Conservation (phyloP, 345 rosid species). For the Gynandropsis gynandra region DNA sequence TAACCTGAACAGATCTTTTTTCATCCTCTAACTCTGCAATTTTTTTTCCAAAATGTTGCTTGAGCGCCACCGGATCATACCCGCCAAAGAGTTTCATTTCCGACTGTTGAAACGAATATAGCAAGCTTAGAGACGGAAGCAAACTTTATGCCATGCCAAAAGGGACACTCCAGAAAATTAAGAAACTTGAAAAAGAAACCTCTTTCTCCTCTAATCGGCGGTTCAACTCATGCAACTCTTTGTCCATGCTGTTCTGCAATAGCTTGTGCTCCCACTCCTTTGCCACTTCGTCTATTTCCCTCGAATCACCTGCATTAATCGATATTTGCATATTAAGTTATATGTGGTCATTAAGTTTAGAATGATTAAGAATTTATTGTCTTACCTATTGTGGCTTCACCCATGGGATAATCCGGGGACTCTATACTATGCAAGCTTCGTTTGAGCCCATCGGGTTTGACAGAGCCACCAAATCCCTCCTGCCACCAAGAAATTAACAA, state of each 20-base stretch:
- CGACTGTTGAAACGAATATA: slow-evolving; percentile 39
- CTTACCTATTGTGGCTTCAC: slow-evolving; percentile 61
- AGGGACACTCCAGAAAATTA: background rate
- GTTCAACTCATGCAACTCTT: slow-evolving; percentile 85
- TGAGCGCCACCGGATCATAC: slow-evolving; percentile 56
- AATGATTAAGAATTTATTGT: background rate
- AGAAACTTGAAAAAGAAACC: slow-evolving; percentile 38
- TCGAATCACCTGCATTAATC: slow-evolving; percentile 50
- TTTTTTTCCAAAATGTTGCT: slow-evolving; percentile 96
- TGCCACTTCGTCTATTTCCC: slow-evolving; percentile 77
- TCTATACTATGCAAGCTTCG: slow-evolving; percentile 80
- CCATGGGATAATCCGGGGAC: slow-evolving; percentile 70
- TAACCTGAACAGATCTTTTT: slow-evolving; percentile 83
- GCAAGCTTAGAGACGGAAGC: slow-evolving; percentile 3
- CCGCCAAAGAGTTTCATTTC: slow-evolving; percentile 93
- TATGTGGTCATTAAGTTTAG: background rate
- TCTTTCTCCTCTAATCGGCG: slow-evolving; percentile 90
- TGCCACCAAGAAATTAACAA: slow-evolving; percentile 21
- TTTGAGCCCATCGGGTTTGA: slow-evolving; percentile 76
- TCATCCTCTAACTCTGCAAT: slow-evolving; percentile 83
- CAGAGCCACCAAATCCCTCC: slow-evolving; percentile 64
- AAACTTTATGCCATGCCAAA: slow-evolving; percentile 6
- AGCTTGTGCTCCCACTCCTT: slow-evolving; percentile 99
- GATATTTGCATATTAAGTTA: slow-evolving; percentile 13
- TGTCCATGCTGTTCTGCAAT: slow-evolving; percentile 84